Evolutionary conservation across 169 alveolate genomes (phyloP).

Genomic region (Plasmodium knowlesi): DNA sequence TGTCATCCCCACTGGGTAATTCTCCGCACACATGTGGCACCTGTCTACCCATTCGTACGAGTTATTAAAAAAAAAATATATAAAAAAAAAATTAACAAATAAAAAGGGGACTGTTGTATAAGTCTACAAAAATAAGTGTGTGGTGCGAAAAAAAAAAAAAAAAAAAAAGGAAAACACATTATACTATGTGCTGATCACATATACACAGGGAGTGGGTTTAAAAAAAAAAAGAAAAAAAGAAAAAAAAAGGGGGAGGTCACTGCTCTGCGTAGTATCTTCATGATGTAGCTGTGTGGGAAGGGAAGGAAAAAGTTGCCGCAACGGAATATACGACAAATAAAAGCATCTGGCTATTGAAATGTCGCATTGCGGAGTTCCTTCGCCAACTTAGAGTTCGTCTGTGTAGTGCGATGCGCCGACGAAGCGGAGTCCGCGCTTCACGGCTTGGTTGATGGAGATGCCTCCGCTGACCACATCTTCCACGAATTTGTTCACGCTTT

Average conservation of each 20-base stretch:
- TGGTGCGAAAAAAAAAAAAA: neutral
- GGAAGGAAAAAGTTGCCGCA: too few relatives aligned
- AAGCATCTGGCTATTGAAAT: too few relatives aligned
- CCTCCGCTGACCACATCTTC: constrained; percentile 73
- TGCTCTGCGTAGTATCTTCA: too few relatives aligned
- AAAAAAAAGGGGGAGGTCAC: neutral
- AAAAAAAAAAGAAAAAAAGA: too few relatives aligned
- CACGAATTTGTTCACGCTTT: constrained; percentile 42
- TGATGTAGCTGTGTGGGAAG: too few relatives aligned
- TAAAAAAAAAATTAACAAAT: neutral
- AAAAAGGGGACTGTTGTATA: neutral
- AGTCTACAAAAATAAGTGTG: neutral
- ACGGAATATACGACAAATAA: too few relatives aligned
- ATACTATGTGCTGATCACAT: neutral
- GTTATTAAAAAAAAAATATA: neutral
- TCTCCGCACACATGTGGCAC: neutral
- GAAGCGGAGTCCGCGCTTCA: constrained; percentile 18
- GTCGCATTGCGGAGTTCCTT: too few relatives aligned
- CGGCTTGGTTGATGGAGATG: constrained; percentile 24
- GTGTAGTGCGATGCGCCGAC: neutral
- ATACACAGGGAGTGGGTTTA: neutral
- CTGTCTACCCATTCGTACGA: neutral
- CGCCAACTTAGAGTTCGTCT: constrained; percentile 12
- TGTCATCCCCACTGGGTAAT: neutral
- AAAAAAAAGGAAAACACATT: neutral